Evolutionary conservation across 495 filamentous ascomycete species (phyloP), one percentile per base, ranked within the genome.

Genomic region (Aspergillus egyptiacus): DNA sequence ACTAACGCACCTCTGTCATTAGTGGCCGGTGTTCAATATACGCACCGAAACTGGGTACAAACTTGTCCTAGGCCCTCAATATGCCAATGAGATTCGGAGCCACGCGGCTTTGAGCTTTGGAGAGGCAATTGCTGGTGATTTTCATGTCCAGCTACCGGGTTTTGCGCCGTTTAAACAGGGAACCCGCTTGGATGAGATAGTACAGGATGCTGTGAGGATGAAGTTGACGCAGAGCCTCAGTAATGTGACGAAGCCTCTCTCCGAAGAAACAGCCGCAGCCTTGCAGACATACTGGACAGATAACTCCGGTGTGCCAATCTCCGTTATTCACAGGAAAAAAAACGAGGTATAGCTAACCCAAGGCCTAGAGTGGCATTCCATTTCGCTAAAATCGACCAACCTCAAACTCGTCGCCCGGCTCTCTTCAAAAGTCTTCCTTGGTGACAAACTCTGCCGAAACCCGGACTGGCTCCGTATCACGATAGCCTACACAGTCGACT

Each of bases 381-480:
- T 50, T 17, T 20, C 37, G 2, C 19, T 42, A 9, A 50, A 42
- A 17, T 0, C 28, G 6, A 46, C 20, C 11, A 24, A 46, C 24
- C 30, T 55, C 13, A 11, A 66, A 17, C 67, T 79, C 14, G 72
- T 82, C 5, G 72, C 73, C 28, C 68, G 65, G 10, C 57, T 78
- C n/a, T 77, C 78, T 0, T 73, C 73, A 18, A 62, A 69, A n/a
- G 58, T 77, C 9, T 82, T 81, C 44, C 66, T 78, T 25, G 79
- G 77, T 15, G 50, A 60, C 0, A 59, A 71, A 9, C 43, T 79
- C 5, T 75, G 74, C 49, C 71, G 73, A 6, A 60, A 75, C 8
- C 65, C 71, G 33, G 68, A 75, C 9, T 84, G 81, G 65, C 56
- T 81, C 2, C 56, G 67, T 4, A 64, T 70, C 5, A 72, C 73